These are phyloP conservation scores for Priceomyces castillae DNA, from an alignment of 805 yeast species.

Conservation along the genomic window DNA sequence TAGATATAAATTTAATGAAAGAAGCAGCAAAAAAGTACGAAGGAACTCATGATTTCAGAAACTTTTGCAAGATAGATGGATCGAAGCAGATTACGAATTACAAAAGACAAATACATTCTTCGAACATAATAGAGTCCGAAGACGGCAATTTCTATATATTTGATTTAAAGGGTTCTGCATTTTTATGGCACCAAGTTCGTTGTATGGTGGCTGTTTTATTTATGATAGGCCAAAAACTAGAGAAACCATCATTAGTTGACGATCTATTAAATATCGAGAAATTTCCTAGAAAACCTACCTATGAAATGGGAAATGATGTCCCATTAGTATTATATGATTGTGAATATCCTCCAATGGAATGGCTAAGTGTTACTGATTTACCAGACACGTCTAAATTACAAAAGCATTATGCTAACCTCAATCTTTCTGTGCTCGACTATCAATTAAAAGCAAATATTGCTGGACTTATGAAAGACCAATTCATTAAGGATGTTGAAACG, in stretches of 20 bases:
- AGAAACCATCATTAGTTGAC: conserved; percentile 54
- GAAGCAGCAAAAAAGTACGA: conserved; percentile 59
- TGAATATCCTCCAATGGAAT: conserved; percentile 65
- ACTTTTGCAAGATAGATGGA: conserved; percentile 93
- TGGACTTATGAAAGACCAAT: conserved; percentile 43
- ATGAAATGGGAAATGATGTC: conserved; percentile 85
- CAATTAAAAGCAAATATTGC: conserved; percentile 56
- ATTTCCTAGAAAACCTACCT: conserved; percentile 69
- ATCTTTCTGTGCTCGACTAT: conserved; percentile 54
- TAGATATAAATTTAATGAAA: conserved; percentile 67
- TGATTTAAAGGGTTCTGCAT: conserved; percentile 84
- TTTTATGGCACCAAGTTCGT: conserved; percentile 96
- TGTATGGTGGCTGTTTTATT: conserved; percentile 88
- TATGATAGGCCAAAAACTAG: conserved; percentile 75
- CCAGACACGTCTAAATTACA: conserved; percentile 31
- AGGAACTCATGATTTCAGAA: conserved; percentile 89
- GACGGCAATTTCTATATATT: conserved; percentile 57
- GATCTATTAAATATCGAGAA: conserved; percentile 56
- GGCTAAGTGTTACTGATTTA: conserved; percentile 46
- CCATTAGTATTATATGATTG: conserved; percentile 90
- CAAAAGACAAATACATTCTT: conserved; percentile 55
- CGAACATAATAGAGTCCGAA: conserved; percentile 42
- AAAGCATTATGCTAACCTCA: conserved; percentile 42
- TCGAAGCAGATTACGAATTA: conserved; percentile 86
- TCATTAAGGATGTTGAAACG: conserved; percentile 18